These are phyloP conservation scores for Lactifluus volemus DNA, from an alignment of 768 basidiomycete genomes.

Conservation along the genomic window DNA sequence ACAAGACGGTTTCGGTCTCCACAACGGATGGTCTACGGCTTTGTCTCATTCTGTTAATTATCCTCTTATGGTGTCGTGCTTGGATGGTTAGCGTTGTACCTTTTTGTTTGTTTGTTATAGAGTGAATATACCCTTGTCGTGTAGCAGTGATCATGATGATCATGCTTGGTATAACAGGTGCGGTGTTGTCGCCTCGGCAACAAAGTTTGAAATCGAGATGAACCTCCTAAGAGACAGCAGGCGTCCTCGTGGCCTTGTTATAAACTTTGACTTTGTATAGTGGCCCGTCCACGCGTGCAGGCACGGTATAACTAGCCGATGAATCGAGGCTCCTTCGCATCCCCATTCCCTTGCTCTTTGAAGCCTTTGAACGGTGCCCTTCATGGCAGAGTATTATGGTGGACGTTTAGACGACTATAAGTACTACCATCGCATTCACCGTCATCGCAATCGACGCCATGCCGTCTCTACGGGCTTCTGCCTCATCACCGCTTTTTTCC, in stretches of 20 bases:
- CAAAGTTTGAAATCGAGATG: not conserved
- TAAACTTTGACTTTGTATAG: not conserved
- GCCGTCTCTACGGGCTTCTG: conserved; percentile 40
- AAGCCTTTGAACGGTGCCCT: not conserved
- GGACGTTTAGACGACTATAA: not conserved
- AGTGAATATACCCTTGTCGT: no score
- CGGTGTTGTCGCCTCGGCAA: not conserved
- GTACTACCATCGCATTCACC: not conserved
- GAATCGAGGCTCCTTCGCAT: not conserved
- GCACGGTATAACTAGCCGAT: not conserved
- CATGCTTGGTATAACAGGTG: no score
- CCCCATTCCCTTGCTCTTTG: not conserved
- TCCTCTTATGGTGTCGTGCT: no score
- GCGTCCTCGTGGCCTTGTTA: not conserved
- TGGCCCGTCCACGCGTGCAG: not conserved
- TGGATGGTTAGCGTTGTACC: no score
- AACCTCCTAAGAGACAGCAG: no score
- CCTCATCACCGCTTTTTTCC: conserved; percentile 55
- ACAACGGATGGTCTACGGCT: no score
- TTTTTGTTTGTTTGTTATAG: no score
- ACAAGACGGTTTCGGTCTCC: no score
- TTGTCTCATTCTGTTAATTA: no score
- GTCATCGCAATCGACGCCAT: conserved; percentile 34
- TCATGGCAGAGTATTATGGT: not conserved
- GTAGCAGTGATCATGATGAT: no score